Conservation (phyloP, 192 early-diverging fungal species). For the Coemansia erecta region DNA sequence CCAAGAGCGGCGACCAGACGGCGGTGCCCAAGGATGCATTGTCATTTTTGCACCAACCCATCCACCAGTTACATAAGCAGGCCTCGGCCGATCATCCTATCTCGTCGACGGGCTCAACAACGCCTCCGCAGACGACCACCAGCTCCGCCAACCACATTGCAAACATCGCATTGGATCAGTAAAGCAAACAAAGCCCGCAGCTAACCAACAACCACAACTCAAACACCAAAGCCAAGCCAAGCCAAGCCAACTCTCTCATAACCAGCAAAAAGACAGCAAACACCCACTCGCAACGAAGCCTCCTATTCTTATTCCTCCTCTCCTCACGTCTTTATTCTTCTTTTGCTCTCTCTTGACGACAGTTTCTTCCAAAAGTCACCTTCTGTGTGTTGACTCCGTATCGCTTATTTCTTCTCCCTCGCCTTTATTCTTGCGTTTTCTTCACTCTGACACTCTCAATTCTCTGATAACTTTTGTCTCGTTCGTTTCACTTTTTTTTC, state of each 20-base stretch:
- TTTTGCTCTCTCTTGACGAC: constrained; percentile 2
- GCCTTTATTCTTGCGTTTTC: too few relatives aligned
- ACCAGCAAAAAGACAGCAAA: background rate
- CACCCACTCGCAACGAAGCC: too few relatives aligned
- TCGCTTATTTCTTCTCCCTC: constrained; percentile 6
- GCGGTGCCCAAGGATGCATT: constrained; percentile 43
- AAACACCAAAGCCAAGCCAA: background rate
- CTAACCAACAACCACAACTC: background rate
- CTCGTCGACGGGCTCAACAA: constrained; percentile 18
- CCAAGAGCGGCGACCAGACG: constrained; percentile 14
- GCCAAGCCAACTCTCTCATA: too few relatives aligned
- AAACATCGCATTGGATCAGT: constrained; percentile 39
- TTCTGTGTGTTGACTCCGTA: background rate
- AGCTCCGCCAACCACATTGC: constrained; percentile 13
- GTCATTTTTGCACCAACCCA: constrained; percentile 52
- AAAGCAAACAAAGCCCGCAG: background rate
- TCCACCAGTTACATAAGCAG: constrained; percentile 51
- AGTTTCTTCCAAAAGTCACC: background rate
- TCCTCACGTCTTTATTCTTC: background rate
- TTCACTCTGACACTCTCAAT: too few relatives aligned
- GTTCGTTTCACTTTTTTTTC: background rate
- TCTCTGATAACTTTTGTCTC: too few relatives aligned
- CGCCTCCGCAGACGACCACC: constrained; percentile 27
- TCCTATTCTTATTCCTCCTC: background rate
- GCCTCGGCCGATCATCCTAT: constrained; percentile 14